These are phyloP conservation scores for Claviceps quebecensis DNA, from an alignment of 2,329 filamentous ascomycete genomes.

Conservation along the genomic window DNA sequence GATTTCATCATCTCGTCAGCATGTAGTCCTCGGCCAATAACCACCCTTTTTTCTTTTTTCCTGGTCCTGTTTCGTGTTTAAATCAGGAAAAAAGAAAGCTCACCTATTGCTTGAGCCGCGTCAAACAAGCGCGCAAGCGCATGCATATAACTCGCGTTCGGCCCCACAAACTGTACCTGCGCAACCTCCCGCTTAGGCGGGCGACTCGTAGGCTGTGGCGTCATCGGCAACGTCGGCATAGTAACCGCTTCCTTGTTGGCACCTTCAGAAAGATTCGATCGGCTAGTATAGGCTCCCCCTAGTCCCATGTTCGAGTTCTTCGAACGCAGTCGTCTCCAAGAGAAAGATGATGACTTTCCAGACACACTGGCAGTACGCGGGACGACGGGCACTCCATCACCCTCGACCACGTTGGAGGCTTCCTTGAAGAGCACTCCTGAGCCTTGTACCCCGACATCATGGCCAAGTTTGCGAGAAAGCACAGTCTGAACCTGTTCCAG, in stretches of 20 bases:
- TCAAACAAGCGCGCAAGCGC: slow-evolving; percentile 84
- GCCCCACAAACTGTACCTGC: slow-evolving; percentile 61
- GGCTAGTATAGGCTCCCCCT: slow-evolving; percentile 30
- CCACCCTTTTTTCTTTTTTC: neutral
- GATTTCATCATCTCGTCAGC: neutral
- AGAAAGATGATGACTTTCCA: slow-evolving; percentile 57
- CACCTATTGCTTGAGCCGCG: slow-evolving; percentile 83
- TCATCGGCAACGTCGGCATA: slow-evolving; percentile 68
- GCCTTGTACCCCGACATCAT: slow-evolving; percentile 74
- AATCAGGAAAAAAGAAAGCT: neutral
- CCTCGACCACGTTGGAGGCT: slow-evolving; percentile 35
- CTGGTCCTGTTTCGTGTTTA: neutral
- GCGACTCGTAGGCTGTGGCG: slow-evolving; percentile 46
- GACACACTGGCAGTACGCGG: slow-evolving; percentile 47
- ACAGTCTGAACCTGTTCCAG: slow-evolving; percentile 72
- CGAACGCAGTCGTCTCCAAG: slow-evolving; percentile 77
- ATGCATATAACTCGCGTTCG: slow-evolving; percentile 82
- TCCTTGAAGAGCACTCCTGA: slow-evolving; percentile 64
- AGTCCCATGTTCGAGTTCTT: slow-evolving; percentile 68
- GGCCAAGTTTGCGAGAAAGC: slow-evolving; percentile 75
- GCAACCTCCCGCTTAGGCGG: slow-evolving; percentile 58
- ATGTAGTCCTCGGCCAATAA: neutral
- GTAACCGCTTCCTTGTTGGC: slow-evolving; percentile 27
- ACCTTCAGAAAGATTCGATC: slow-evolving; percentile 11
- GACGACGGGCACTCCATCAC: slow-evolving; percentile 24